A percentile compares a stretch with the other conserved stretches of the same genome.
phyloP scores from a whole-genome alignment of 345 rosid genomes.

The Hibiscus syriacus region DNA sequence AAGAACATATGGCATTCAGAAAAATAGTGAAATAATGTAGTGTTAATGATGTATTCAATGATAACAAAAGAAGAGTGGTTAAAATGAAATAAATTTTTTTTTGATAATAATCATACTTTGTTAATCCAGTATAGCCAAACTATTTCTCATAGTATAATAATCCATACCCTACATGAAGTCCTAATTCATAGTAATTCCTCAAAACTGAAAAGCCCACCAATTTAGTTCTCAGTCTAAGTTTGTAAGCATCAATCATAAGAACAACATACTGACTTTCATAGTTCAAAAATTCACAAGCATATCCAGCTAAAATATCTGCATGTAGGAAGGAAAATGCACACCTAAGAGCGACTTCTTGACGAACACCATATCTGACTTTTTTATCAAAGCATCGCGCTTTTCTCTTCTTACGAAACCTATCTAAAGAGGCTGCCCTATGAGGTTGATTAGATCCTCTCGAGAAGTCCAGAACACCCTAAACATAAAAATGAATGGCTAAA shows the following conservation, averaged over 20 bases:
- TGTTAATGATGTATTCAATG: not conserved
- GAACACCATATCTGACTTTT: not conserved
- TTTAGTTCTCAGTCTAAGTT: not conserved
- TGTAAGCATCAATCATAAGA: not conserved
- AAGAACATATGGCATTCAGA: not conserved
- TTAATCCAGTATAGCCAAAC: not conserved
- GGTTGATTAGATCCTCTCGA: not conserved
- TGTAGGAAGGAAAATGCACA: not conserved
- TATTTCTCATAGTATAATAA: not conserved
- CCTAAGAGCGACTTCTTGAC: not conserved
- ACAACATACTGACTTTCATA: not conserved
- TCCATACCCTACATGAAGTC: not conserved
- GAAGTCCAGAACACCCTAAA: not conserved
- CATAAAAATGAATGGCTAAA: not conserved
- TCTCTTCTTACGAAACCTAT: not conserved
- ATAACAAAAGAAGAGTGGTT: not conserved
- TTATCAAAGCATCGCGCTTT: not conserved
- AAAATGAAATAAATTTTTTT: not conserved
- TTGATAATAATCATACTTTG: not conserved
- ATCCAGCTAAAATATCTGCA: not conserved
- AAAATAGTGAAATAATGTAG: not conserved
- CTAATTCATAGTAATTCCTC: not conserved
- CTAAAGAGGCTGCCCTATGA: not conserved
- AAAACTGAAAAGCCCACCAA: not conserved
- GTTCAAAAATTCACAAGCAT: not conserved